Conservation (phyloP, 331 rosid genomes). For the Quercus lobata region DNA sequence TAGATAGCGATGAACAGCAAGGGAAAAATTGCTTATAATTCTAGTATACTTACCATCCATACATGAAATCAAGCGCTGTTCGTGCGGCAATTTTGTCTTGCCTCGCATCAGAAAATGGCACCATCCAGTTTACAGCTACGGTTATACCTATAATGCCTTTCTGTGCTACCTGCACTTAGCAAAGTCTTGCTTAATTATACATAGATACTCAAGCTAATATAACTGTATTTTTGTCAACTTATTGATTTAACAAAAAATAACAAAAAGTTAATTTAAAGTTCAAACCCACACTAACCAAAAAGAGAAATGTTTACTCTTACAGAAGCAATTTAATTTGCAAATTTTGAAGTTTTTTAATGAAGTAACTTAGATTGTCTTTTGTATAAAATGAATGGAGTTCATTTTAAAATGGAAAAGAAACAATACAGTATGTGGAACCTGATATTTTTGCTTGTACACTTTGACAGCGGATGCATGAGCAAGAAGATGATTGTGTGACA, state of each 20-base stretch:
- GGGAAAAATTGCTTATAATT: no score
- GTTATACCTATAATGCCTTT: slow-evolving; percentile 34
- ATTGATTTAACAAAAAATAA: no score
- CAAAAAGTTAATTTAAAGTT: no score
- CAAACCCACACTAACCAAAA: no score
- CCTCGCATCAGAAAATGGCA: slow-evolving; percentile 14
- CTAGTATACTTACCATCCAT: slow-evolving; percentile 23
- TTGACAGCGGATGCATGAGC: not conserved
- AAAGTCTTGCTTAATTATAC: not conserved
- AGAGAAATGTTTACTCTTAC: no score
- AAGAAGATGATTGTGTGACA: not conserved
- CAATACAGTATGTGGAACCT: not conserved
- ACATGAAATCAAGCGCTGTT: slow-evolving; percentile 33
- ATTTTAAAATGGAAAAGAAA: no score
- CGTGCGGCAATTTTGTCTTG: slow-evolving; percentile 11
- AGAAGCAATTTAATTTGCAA: no score
- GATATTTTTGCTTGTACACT: not conserved
- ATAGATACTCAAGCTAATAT: not conserved
- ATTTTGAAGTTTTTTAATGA: not conserved
- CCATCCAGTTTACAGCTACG: slow-evolving; percentile 11
- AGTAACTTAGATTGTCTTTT: no score
- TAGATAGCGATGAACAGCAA: no score
- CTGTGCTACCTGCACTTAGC: not conserved
- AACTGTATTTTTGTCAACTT: not conserved
- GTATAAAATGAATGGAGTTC: no score